Conservation (phyloP, 176 grass and related monocot genomes). For the Carex kokanica region DNA sequence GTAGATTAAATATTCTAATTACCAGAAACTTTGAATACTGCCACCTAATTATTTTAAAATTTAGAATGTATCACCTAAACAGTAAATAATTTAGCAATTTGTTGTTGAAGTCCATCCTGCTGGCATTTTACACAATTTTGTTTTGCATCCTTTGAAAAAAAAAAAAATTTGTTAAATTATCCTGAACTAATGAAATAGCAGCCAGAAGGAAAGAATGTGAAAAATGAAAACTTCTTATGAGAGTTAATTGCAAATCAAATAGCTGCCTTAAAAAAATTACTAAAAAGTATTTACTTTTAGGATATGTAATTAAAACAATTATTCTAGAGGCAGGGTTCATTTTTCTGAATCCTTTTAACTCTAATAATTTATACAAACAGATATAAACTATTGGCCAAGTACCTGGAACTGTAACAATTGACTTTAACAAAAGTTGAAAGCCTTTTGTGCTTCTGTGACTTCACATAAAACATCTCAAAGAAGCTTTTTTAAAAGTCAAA, state of each 20-base stretch:
- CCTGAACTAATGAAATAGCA: neutral
- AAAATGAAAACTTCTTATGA: neutral
- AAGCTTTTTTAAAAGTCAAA: slow-evolving; percentile 26
- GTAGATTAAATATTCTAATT: neutral
- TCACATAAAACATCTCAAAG: slow-evolving; percentile 4
- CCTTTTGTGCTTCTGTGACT: slow-evolving; percentile 2
- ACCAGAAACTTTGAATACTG: neutral
- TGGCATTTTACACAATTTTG: neutral
- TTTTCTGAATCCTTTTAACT: too few relatives aligned
- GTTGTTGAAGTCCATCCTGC: neutral
- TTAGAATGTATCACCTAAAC: neutral
- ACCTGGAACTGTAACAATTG: slow-evolving; percentile 12
- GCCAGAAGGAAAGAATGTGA: neutral
- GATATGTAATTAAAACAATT: too few relatives aligned
- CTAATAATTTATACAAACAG: neutral
- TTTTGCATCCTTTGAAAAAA: neutral
- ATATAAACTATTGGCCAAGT: neutral
- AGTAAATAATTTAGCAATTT: neutral
- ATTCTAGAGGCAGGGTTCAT: too few relatives aligned
- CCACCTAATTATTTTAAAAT: neutral
- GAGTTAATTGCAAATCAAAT: neutral
- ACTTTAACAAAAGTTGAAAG: slow-evolving; percentile 17
- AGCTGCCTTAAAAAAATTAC: neutral
- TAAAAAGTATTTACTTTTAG: neutral
- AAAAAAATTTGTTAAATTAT: neutral